Base-by-base conservation (phyloP, 1,284 basidiomycete species). In the Paramarasmius palmivorus region DNA sequence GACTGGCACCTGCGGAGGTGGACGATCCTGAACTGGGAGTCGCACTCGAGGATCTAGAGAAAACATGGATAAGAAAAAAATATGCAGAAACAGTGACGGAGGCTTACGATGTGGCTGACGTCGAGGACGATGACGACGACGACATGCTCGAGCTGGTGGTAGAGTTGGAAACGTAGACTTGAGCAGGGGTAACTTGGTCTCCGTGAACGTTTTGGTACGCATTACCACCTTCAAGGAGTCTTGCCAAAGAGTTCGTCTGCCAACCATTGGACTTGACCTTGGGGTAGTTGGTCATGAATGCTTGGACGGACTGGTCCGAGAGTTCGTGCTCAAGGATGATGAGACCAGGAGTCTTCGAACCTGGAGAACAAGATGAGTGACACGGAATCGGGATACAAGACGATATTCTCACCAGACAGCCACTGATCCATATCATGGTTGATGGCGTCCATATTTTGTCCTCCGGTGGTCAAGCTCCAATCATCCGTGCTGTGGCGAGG, bases 301-400 rank as follows among this genome's bases (percentile, higher is more conserved):
- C 81, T 44, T 77, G 65, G 37, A 93, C 83, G 20, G 87, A 77
- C 54, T 75, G 64, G 44, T 81, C 71, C 17, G 76, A 80, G n/a
- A 88, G 71, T 68, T 95, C 93, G 70, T 96, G 93, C 70, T 95
- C 89, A 58, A 95, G 79, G 56, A 92, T 77, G 60, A 94, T 78
- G 17, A 94, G 78, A 34, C 93, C 93, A 8, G 87, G 85, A 9
- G 67, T 69, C 66, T 92, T 90, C 46, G 86, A 73, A 41, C 84
- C 85, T 78, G 46, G 44, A 49, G 56, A 58, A 51, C 52, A 57
- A 47, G 7, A 44, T 19, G 36, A 29, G 45, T 63, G 42, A 63
- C 49, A 45, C 42, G 23, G 42, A 26, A 39, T 49, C 38, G 44
- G 26, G 12, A 26, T 22, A 45, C 25, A 29, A 20, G 38, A n/a